phyloP scores from a whole-genome alignment of 305 asterid genomes.

The Coffea humblotiana region DNA sequence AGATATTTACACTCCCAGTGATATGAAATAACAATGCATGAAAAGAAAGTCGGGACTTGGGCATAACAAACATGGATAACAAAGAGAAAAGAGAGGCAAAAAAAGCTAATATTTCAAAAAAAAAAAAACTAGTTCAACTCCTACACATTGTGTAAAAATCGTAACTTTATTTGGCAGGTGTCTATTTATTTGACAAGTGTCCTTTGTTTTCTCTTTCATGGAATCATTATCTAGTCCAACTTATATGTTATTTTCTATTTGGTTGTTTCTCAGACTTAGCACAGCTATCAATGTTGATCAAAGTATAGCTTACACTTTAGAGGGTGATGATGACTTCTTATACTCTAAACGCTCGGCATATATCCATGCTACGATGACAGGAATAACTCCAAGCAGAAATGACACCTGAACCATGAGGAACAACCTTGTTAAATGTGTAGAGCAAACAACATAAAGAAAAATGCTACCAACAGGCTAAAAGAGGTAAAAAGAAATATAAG shows the following conservation, averaged over 20 bases:
- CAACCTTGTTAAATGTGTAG: constrained; percentile 9
- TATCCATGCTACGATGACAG: constrained; percentile 75
- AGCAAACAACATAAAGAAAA: constrained; percentile 8
- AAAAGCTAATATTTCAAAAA: too few relatives aligned
- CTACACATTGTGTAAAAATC: too few relatives aligned
- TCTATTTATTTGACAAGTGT: not conserved
- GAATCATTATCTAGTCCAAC: not conserved
- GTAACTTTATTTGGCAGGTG: too few relatives aligned
- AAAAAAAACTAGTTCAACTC: too few relatives aligned
- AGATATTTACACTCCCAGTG: too few relatives aligned
- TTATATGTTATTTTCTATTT: too few relatives aligned
- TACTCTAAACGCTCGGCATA: constrained; percentile 85
- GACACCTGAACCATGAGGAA: constrained; percentile 61
- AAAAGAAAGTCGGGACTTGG: too few relatives aligned
- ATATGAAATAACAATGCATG: too few relatives aligned
- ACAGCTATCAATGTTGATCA: not conserved
- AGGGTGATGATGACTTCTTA: constrained; percentile 51
- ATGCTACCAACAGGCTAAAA: constrained; percentile 5
- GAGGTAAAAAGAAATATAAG: constrained; percentile 1
- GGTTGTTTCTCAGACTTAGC: too few relatives aligned
- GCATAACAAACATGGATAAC: too few relatives aligned
- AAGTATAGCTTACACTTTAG: constrained; percentile 64
- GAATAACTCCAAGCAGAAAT: constrained; percentile 79
- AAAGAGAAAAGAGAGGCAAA: too few relatives aligned
- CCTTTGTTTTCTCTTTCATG: not conserved